phyloP scores from a whole-genome alignment of 257 asterid species.

The Cinchona pubescens region DNA sequence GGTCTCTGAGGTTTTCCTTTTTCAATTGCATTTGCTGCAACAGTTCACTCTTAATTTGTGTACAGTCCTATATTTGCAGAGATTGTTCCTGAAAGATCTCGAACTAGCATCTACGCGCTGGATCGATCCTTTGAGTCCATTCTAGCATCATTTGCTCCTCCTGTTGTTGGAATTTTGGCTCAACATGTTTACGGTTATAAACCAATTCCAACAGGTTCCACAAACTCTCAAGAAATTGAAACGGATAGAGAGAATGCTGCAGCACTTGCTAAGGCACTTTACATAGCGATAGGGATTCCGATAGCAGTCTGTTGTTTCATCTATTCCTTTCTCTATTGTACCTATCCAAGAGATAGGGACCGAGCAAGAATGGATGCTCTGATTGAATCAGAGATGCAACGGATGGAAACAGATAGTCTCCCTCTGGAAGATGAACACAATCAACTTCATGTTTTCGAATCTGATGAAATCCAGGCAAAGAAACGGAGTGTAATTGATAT shows the following conservation, averaged over 20 bases:
- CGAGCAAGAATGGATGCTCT: slow-evolving; percentile 69
- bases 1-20: too few species aligned
- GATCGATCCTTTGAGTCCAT: slow-evolving; percentile 80
- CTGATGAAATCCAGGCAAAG: slow-evolving; percentile 25
- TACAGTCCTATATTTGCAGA: slow-evolving; percentile 87
- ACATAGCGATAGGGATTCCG: slow-evolving; percentile 85
- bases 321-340: slow-evolving; percentile 71
- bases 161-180: slow-evolving; percentile 69
- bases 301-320: slow-evolving; percentile 57
- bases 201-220: slow-evolving; percentile 47
- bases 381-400: slow-evolving; percentile 53
- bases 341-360: slow-evolving; percentile 83
- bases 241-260: slow-evolving; percentile 75
- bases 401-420: slow-evolving; percentile 33
- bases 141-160: slow-evolving; percentile 84
- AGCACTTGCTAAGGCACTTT: slow-evolving; percentile 85
- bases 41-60: slow-evolving; percentile 1
- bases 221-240: slow-evolving; percentile 34
- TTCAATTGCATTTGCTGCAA: neutral
- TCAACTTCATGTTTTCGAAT: slow-evolving; percentile 26
- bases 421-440: slow-evolving; percentile 27
- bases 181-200: slow-evolving; percentile 67
- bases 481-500: slow-evolving; percentile 38
- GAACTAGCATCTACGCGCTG: slow-evolving; percentile 77
- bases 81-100: slow-evolving; percentile 73